Conservation (phyloP, 352 stramenopile genomes). For the Halophytophthora polymorphica region DNA sequence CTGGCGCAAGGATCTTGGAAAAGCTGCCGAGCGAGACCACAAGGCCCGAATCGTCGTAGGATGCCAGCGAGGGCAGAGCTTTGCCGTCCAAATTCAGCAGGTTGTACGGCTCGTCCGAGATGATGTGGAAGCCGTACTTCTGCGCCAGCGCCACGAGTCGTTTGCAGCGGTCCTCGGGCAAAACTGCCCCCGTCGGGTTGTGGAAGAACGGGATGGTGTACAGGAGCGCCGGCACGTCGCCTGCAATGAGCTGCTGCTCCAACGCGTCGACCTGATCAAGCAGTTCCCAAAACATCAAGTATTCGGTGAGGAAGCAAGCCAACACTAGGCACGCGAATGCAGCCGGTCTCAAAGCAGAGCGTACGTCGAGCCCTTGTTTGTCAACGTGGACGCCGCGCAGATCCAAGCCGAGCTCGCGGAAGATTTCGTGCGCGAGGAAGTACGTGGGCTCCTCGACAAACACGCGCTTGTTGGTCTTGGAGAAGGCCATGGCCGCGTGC, state of each 20-base stretch:
- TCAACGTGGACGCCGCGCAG: constrained; percentile 78
- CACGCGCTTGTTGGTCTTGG: constrained; percentile 77
- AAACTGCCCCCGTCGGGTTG: constrained; percentile 88
- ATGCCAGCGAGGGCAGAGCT: constrained; percentile 53
- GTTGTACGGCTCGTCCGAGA: constrained; percentile 95
- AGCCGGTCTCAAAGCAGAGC: constrained; percentile 1
- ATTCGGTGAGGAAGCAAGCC: background rate
- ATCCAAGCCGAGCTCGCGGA: constrained; percentile 84
- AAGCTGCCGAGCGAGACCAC: constrained; percentile 91
- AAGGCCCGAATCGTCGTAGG: constrained; percentile 55
- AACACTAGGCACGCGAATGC: background rate
- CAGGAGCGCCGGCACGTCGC: constrained; percentile 82
- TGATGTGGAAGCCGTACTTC: constrained; percentile 81
- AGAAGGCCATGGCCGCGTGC: constrained; percentile 73
- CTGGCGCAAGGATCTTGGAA: constrained; percentile 93
- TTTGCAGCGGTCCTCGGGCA: constrained; percentile 63
- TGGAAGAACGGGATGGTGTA: constrained; percentile 94
- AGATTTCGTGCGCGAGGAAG: constrained; percentile 91
- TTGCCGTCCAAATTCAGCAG: constrained; percentile 73
- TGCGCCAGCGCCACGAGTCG: constrained; percentile 76
- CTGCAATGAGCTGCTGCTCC: constrained; percentile 53
- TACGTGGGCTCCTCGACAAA: constrained; percentile 93
- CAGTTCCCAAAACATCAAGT: constrained; percentile 1
- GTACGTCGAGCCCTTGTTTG: constrained; percentile 63
- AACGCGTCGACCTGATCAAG: constrained; percentile 53